Percentiles rank a stretch among this genome's conserved stretches.
phyloP scores from a whole-genome alignment of 2,329 filamentous ascomycete genomes.

The Monosporascus sp. region DNA sequence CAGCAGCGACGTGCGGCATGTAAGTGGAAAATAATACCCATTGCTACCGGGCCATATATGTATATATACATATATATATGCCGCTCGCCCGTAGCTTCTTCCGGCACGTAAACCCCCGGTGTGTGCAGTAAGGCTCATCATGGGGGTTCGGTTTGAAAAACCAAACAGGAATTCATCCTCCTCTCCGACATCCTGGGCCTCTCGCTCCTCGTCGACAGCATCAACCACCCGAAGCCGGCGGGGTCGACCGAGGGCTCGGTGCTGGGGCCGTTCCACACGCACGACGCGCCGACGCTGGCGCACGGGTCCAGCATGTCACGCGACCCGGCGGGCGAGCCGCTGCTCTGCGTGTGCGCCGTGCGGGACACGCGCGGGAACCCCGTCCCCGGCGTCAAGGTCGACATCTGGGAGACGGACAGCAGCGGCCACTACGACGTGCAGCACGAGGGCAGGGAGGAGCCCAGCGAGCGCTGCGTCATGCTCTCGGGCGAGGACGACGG shows the following conservation, averaged over 20 bases:
- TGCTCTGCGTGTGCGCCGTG: conserved; percentile 69
- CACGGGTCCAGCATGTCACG: conserved; percentile 60
- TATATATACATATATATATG: no score
- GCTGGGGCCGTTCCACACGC: conserved; percentile 77
- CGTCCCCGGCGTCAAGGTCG: conserved; percentile 62
- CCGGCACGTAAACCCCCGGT: no score
- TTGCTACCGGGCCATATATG: no score
- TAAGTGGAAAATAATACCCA: conserved; percentile 28
- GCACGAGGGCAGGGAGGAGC: conserved; percentile 54
- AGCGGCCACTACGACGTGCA: conserved; percentile 82
- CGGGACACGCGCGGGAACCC: conserved; percentile 60
- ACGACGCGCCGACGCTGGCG: conserved; percentile 58
- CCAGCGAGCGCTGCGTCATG: conserved; percentile 70
- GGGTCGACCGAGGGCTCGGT: conserved; percentile 71
- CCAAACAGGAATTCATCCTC: conserved; percentile 67
- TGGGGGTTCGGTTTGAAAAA: background rate
- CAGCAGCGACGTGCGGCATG: conserved; percentile 67
- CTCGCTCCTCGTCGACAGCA: conserved; percentile 73
- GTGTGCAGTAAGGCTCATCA: no score
- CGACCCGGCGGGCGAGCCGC: conserved; percentile 63
- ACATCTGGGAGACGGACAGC: conserved; percentile 82
- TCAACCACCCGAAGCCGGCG: conserved; percentile 75
- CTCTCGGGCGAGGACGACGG: conserved; percentile 61
- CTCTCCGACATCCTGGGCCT: conserved; percentile 76
- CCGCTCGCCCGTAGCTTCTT: no score